Percentiles rank a stretch among this genome's conserved stretches.
Evolutionary conservation across 1,284 basidiomycete species (phyloP).

Genomic region (Trichosporon asahii): DNA sequence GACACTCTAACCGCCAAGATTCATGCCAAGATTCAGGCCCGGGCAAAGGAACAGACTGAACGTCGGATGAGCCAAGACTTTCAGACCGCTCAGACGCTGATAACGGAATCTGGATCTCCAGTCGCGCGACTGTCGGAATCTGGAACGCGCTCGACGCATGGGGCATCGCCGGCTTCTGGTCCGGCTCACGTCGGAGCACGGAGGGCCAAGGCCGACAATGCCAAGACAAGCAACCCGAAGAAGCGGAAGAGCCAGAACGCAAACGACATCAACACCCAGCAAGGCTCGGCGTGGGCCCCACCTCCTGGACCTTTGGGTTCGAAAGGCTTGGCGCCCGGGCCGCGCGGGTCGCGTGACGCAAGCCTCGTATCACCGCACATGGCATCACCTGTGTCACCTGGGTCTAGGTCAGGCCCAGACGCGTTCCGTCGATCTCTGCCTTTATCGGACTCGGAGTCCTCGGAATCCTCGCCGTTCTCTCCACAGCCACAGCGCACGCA

Average conservation of each 20-base stretch:
- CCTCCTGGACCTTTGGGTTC: not conserved
- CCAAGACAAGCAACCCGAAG: not conserved
- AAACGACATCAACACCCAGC: not conserved
- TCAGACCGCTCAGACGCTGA: not conserved
- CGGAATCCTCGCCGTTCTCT: not conserved
- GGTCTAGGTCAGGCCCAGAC: not conserved
- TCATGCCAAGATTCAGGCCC: constrained; percentile 4
- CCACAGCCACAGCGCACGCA: not conserved
- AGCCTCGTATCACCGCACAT: not conserved
- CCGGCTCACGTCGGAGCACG: not conserved
- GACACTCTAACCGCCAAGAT: constrained; percentile 8
- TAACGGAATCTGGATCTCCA: not conserved
- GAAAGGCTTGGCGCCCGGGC: not conserved
- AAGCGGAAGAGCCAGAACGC: not conserved
- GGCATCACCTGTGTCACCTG: not conserved
- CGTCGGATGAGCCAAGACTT: not conserved
- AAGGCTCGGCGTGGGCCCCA: not conserved
- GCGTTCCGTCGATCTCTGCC: not conserved
- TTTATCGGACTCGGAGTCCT: constrained; percentile 2
- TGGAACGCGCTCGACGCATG: not conserved
- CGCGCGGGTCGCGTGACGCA: not conserved
- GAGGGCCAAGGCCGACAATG: not conserved
- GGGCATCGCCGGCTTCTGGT: not conserved
- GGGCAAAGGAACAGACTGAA: not conserved
- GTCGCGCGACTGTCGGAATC: not conserved